Percentiles rank a stretch among this genome's conserved stretches.
These are phyloP conservation scores for Talaromyces islandicus DNA, from an alignment of 2,329 filamentous ascomycete genomes.

Conservation along the genomic window DNA sequence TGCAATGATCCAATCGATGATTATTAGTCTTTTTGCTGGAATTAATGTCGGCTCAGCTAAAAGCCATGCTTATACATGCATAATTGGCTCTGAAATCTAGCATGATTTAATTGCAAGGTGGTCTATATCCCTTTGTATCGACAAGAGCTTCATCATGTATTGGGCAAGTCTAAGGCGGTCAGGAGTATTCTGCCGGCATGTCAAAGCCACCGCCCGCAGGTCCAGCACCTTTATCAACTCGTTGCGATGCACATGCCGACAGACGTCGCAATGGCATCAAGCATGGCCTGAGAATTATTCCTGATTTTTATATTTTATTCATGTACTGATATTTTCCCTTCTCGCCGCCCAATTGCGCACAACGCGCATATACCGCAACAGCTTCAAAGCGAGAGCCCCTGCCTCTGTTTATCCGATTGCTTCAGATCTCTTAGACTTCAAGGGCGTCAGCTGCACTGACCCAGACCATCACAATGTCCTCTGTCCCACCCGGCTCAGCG, in stretches of 20 bases:
- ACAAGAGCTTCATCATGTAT: neutral
- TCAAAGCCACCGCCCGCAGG: neutral
- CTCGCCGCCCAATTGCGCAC: neutral
- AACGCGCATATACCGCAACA: neutral
- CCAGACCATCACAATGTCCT: slow-evolving; percentile 21
- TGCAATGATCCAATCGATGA: neutral
- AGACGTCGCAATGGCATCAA: neutral
- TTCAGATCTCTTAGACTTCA: neutral
- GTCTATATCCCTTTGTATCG: too few relatives aligned
- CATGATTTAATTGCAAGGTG: too few relatives aligned
- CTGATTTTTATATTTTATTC: neutral
- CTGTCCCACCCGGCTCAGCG: slow-evolving; percentile 24
- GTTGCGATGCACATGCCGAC: neutral
- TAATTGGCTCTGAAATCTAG: neutral
- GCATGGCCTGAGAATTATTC: neutral
- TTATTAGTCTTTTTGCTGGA: neutral
- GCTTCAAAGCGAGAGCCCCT: neutral
- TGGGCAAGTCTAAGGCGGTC: neutral
- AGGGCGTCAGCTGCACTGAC: neutral
- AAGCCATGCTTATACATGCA: neutral
- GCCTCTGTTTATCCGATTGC: neutral
- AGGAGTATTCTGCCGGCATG: slow-evolving; percentile 9
- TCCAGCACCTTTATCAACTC: neutral
- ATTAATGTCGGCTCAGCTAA: neutral
- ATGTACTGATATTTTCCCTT: neutral